Evolutionary conservation across 371 early-diverging fungal genomes (phyloP).

Genomic region (Blakeslea trispora): DNA sequence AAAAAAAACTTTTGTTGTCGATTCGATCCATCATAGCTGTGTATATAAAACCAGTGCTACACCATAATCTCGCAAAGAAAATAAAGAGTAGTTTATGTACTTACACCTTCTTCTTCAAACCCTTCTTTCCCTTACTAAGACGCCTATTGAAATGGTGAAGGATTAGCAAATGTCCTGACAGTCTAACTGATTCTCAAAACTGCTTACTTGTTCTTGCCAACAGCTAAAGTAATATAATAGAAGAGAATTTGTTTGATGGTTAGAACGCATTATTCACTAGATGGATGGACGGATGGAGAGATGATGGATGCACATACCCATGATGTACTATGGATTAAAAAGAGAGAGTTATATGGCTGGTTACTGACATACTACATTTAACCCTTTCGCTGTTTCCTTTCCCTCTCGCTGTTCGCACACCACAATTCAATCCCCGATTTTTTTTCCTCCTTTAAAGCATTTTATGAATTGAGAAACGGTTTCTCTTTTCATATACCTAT

Average conservation of each 20-base stretch:
- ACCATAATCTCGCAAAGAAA: no score
- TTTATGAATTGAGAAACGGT: no score
- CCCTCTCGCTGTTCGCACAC: neutral
- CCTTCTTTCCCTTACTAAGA: slow-evolving; percentile 96
- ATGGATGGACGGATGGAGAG: slow-evolving; percentile 29
- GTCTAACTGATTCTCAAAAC: neutral
- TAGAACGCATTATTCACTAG: neutral
- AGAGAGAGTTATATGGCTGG: neutral
- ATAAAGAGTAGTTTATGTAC: slow-evolving; percentile 30
- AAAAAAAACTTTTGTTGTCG: neutral
- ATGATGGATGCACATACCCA: slow-evolving; percentile 13
- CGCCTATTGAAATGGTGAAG: slow-evolving; percentile 8
- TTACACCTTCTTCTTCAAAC: slow-evolving; percentile 97
- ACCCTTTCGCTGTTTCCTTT: neutral
- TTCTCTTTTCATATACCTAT: no score
- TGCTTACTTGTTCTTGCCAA: slow-evolving; percentile 26
- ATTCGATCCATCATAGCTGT: neutral
- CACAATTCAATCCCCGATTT: neutral
- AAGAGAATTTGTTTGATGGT: neutral
- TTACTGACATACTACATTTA: neutral
- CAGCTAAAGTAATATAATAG: slow-evolving; percentile 11
- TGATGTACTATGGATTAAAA: slow-evolving; percentile 18
- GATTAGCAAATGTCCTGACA: neutral
- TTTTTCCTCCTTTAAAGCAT: no score
- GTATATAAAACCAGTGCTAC: no score